Base-by-base conservation (phyloP, 139 green algal genomes). In the Haematococcus lacustris region DNA sequence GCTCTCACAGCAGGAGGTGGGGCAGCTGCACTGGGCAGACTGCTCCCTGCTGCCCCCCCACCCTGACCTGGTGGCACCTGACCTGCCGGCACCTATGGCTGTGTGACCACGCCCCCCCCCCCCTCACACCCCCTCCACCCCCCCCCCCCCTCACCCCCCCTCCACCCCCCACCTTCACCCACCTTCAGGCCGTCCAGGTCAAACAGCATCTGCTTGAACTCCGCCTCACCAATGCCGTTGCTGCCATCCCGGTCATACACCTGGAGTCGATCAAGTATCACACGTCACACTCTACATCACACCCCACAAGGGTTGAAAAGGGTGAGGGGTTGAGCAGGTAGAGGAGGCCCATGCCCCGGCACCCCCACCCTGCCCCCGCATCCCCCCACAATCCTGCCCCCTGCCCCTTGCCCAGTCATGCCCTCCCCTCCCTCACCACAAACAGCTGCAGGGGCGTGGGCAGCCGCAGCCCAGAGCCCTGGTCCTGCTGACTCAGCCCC, bases 121-220 rank as follows among this genome's bases (percentile, higher is more conserved):
- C n/a, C n/a, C n/a, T n/a, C n/a, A n/a, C n/a, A n/a, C n/a, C n/a
- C n/a, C n/a, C n/a, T n/a, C n/a, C n/a, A n/a, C n/a, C n/a, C n/a
- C n/a, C n/a, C n/a, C n/a, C n/a, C n/a, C n/a, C n/a, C n/a, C n/a
- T n/a, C n/a, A n/a, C n/a, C n/a, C n/a, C 26, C 17, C 28, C 38
- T 60, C 26, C 60, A 62, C 30, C 50, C 65, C n/a, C 50, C 65
- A 30, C 65, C 7, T 60, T 17, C n/a, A n/a, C 53, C n/a, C 57
- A 67, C 61, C 35, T 76, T 33, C 50, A 80, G 51, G 2, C 75
- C 70, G 28, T 80, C 70, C 70, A 80, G 51, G 38, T 80, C 75
- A 33, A 51, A 74, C 64, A 80, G 38, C 75, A 80, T 76, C 17
- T 80, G 62, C 9, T 57, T 53, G 40, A 80, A 80, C 70, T 80